Evolutionary conservation across 2,329 filamentous ascomycete species (phyloP).

Genomic region (Ceratocystis ficicola): DNA sequence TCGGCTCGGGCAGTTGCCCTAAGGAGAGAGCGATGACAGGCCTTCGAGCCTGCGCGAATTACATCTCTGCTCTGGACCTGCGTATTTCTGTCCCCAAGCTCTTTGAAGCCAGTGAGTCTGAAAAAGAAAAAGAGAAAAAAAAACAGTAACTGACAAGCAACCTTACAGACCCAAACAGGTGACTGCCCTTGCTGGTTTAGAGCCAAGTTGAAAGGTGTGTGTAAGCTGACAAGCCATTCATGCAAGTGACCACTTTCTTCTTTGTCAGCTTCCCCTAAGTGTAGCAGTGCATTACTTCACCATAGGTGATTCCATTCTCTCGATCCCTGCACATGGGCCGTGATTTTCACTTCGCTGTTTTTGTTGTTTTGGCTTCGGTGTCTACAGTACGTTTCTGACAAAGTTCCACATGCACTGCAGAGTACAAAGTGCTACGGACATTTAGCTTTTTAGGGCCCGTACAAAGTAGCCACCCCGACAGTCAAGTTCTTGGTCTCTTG

Average conservation of each 20-base stretch:
- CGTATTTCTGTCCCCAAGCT: no score
- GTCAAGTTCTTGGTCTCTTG: neutral
- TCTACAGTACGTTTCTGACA: neutral
- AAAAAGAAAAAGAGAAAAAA: neutral
- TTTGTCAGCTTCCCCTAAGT: neutral
- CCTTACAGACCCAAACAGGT: neutral
- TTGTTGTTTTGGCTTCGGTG: neutral
- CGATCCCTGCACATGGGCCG: neutral
- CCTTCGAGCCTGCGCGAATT: neutral
- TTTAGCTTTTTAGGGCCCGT: neutral
- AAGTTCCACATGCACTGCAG: neutral
- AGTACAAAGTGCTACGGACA: neutral
- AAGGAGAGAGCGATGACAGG: neutral
- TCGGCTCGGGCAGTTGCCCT: neutral
- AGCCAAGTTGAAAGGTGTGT: neutral
- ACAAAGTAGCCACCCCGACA: neutral
- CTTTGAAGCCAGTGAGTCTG: neutral
- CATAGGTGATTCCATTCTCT: neutral
- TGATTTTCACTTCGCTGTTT: neutral
- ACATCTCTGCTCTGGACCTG: neutral
- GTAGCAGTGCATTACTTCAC: neutral
- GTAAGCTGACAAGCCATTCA: neutral
- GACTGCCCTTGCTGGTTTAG: neutral
- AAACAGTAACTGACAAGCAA: no score
- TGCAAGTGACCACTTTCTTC: slow-evolving; percentile 1